Evolutionary conservation across 2,329 filamentous ascomycete species (phyloP), one percentile per base, ranked within the genome.

Genomic region (Claviceps humidiphila): DNA sequence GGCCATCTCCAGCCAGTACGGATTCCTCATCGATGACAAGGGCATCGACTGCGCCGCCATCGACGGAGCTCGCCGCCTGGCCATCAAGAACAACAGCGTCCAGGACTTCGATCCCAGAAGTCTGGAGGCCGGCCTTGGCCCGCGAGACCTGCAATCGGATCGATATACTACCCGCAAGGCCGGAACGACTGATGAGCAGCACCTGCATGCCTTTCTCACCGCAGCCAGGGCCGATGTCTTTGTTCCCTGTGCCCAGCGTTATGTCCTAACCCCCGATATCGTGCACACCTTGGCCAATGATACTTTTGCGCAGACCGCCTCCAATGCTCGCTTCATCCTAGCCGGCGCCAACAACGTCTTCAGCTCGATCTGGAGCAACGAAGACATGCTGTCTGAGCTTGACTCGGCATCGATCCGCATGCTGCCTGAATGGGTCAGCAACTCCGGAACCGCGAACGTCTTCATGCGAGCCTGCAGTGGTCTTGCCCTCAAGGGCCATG

Each of bases 391-490:
- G n/a, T 13, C 30, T 13, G 45, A 47, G 26, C 45, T 47, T 17
- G 45, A 47, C 30, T 8, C n/a, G 5, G 45, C 24, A 20, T 47
- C 45, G 9, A 14, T 37, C 11, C n/a, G 9, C 45, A 47, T 47
- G 45, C 45, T 47, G 17, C 45, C 45, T 16, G 45, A 47, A 11
- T 47, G 45, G 45, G 45, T 47, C n/a, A 47, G 45, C 45, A 47
- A 47, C 30, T 47, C 45, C 16, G 45, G 45, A 24, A 47, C 45
- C 26, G 26, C 45, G 4, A 47, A 47, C 45, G 8, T 47, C 30
- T 47, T 47, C 45, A 47, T 47, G 45, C 45, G 45, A 3, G 45
- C 45, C 45, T 47, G 45, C 45, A 47, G 45, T 26, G 45, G 45
- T 30, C 45, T 47, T 30, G 26, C 45, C 30, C 45, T 47, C 30